Percentiles rank a stretch among this genome's conserved stretches.
Conservation (phyloP, 129 eudicot species). For the Flaveria bidentis region DNA sequence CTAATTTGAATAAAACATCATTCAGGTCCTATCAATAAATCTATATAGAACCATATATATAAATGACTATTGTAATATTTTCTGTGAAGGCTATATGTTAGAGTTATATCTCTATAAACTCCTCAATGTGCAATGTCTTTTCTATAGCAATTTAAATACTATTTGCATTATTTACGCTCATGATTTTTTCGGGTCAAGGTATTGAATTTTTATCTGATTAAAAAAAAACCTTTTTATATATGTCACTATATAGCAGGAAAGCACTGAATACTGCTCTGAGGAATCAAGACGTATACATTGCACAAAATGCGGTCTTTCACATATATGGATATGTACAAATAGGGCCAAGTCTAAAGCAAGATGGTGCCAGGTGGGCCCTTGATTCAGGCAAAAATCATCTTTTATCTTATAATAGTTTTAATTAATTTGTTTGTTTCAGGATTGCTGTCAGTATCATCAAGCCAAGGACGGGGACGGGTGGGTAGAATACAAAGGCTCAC, state of each 20-base stretch:
- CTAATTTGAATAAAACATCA: too few species aligned
- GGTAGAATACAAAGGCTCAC: conserved; percentile 95
- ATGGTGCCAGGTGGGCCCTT: conserved; percentile 87
- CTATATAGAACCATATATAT: background rate
- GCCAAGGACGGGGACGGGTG: conserved; percentile 99
- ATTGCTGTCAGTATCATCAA: conserved; percentile 97
- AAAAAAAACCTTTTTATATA: background rate
- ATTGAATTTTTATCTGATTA: background rate
- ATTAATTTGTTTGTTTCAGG: conserved; percentile 47
- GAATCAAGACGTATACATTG: conserved; percentile 97
- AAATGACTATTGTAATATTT: background rate
- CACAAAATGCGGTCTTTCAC: conserved; percentile 94
- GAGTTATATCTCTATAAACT: background rate
- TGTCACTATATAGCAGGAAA: conserved; percentile 38
- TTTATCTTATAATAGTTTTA: background rate
- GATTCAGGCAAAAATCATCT: background rate
- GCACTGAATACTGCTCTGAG: conserved; percentile 60
- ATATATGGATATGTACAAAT: conserved; percentile 94
- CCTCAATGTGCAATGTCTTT: background rate
- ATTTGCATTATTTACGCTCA: background rate
- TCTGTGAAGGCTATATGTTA: background rate
- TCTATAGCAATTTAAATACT: background rate
- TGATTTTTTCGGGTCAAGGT: background rate
- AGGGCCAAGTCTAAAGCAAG: conserved; percentile 88
- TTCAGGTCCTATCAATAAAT: background rate